Conservation (phyloP, 495 filamentous ascomycete genomes). For the Talaromyces borbonicus region DNA sequence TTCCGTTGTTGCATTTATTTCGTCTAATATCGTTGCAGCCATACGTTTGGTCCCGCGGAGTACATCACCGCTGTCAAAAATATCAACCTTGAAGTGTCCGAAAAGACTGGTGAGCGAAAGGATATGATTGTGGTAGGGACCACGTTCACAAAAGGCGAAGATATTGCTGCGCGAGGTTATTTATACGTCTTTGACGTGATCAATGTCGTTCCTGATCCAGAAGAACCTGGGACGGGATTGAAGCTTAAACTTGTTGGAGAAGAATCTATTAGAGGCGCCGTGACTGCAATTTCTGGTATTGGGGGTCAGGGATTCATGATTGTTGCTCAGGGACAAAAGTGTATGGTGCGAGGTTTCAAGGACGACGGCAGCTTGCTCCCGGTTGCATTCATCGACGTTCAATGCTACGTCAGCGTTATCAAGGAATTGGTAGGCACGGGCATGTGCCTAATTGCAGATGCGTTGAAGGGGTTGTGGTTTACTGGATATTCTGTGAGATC, state of each 20-base stretch:
- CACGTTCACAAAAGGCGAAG: slow-evolving; percentile 73
- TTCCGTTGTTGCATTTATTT: neutral
- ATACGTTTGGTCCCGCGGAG: slow-evolving; percentile 57
- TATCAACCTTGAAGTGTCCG: slow-evolving; percentile 79
- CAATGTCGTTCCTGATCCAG: slow-evolving; percentile 81
- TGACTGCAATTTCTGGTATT: slow-evolving; percentile 75
- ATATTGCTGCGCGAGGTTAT: slow-evolving; percentile 71
- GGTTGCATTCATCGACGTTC: slow-evolving; percentile 97
- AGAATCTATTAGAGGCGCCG: slow-evolving; percentile 88
- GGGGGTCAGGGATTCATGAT: slow-evolving; percentile 91
- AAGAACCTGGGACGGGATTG: slow-evolving; percentile 69
- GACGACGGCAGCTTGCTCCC: slow-evolving; percentile 87
- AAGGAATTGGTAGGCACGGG: slow-evolving; percentile 78
- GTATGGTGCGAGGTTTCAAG: slow-evolving; percentile 91
- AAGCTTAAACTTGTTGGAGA: slow-evolving; percentile 78
- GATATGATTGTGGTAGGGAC: slow-evolving; percentile 80
- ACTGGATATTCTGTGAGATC: slow-evolving; percentile 68
- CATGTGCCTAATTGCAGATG: slow-evolving; percentile 76
- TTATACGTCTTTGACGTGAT: slow-evolving; percentile 91
- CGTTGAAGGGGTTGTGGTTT: slow-evolving; percentile 89
- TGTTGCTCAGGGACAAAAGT: slow-evolving; percentile 90
- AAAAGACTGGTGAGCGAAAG: slow-evolving; percentile 75
- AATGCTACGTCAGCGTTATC: slow-evolving; percentile 73
- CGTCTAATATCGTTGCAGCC: slow-evolving; percentile 17
- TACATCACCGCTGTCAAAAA: slow-evolving; percentile 71